Evolutionary conservation across 768 basidiomycete genomes (phyloP), one percentile per base, ranked within the genome.

Genomic region (Lentinula detonsa): DNA sequence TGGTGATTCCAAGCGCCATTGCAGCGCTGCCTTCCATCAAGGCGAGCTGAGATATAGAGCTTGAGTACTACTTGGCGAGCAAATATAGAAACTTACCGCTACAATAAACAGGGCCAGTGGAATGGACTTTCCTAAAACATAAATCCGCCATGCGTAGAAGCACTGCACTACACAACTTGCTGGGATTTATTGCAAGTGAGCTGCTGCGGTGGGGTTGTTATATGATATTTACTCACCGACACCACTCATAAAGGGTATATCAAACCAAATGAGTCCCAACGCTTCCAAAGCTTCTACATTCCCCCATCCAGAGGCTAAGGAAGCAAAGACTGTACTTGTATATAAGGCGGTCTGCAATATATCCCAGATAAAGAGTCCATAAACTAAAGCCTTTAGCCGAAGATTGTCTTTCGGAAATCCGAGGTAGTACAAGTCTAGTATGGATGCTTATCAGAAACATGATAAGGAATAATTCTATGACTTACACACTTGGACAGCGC

Each of bases 111-210:
- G 11, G 39, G 39, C 10, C 5, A 56, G 23, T 5, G 40, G 55
- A 5, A 31, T 33, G 18, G 55, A 56, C 7, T 16, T 56, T 23
- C 39, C 21, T 43, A 56, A 21, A 28, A 40, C 40, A 33, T 42
- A 56, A n/a, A 56, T 42, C 37, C 55, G 55, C 55, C 55, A 56
- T 23, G 55, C 55, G 16, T 56, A 56, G 40, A 56, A 56, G 40
- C 55, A 56, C 9, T 56, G 55, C 15, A 56, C 55, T 16, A 43
- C 23, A 5, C 37, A 37, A 33, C 55, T 56, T 10, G 55, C 55
- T 56, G 13, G 28, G 4, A 15, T n/a, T 3, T 6, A 9, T 9
- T n/a, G 13, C 3, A 23, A n/a, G 13, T 56, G 23, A 56, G 37
- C 28, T 28, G 4, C 21, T 56, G 23, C 4, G 3, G 37, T 3